These are phyloP conservation scores for Melaleuca alternifolia DNA, from an alignment of 345 rosid species.

Conservation along the genomic window DNA sequence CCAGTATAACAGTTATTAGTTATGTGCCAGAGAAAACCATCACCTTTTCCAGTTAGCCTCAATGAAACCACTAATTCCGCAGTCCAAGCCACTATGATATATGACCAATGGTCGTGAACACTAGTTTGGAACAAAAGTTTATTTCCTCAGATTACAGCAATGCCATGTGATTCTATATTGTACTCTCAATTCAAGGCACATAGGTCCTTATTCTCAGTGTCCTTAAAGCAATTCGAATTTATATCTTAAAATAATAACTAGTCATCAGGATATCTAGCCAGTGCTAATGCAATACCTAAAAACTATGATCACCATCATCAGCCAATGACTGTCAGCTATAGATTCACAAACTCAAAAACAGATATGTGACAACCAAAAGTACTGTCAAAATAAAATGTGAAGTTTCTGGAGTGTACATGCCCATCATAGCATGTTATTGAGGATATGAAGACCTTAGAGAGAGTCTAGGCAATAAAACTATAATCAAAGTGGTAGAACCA, in stretches of 20 bases:
- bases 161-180: neutral
- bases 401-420: neutral
- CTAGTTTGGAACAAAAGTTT: neutral
- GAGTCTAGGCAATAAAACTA: neutral
- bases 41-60: neutral
- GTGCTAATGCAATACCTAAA: neutral
- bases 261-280: neutral
- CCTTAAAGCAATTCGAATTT: neutral
- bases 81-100: neutral
- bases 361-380: neutral
- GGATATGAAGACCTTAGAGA: neutral
- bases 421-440: neutral
- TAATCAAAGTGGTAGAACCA: neutral
- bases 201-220: neutral
- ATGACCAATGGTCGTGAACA: neutral
- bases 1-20: neutral
- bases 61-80: neutral
- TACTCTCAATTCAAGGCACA: neutral
- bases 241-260: neutral
- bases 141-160: neutral
- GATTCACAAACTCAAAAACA: neutral
- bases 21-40: neutral
- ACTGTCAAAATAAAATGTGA: neutral
- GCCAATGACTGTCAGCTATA: neutral
- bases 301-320: neutral